phyloP scores from a whole-genome alignment of 108 stramenopile genomes.

The Ochromonas danica region DNA sequence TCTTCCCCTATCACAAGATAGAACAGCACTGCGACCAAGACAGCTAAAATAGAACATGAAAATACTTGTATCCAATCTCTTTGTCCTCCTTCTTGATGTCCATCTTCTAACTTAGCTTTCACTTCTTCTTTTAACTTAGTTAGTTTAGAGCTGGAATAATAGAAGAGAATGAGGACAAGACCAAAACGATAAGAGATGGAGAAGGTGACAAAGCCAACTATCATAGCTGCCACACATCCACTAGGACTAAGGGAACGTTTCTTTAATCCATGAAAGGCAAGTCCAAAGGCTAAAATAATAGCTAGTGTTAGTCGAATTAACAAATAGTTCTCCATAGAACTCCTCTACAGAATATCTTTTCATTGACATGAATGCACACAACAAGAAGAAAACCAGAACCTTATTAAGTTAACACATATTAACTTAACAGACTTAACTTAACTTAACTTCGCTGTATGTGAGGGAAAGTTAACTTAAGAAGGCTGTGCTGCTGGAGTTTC shows the following conservation, averaged over 20 bases:
- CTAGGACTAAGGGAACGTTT: conserved; percentile 22
- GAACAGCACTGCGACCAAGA: not conserved
- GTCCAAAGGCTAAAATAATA: not conserved
- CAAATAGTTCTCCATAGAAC: not conserved
- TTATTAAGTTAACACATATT: too few relatives aligned
- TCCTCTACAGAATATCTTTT: too few relatives aligned
- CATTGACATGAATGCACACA: too few relatives aligned
- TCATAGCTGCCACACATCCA: conserved; percentile 38
- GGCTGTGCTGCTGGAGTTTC: too few relatives aligned
- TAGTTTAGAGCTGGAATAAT: conserved; percentile 34
- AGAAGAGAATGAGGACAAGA: conserved; percentile 32
- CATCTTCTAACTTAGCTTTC: conserved; percentile 31
- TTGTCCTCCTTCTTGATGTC: conserved; percentile 8
- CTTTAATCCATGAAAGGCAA: conserved; percentile 33
- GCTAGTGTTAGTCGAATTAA: not conserved
- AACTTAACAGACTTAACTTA: too few relatives aligned
- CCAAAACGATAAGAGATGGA: conserved; percentile 23
- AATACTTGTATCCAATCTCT: conserved; percentile 41
- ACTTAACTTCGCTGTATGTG: too few relatives aligned
- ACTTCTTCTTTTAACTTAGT: conserved; percentile 29
- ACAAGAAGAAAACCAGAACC: too few relatives aligned
- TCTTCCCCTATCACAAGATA: conserved; percentile 11
- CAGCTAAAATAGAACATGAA: conserved; percentile 31
- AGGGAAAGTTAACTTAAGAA: too few relatives aligned
- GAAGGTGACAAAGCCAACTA: conserved; percentile 29